Evolutionary conservation across 257 asterid species (phyloP).

Genomic region (Rhazya stricta): DNA sequence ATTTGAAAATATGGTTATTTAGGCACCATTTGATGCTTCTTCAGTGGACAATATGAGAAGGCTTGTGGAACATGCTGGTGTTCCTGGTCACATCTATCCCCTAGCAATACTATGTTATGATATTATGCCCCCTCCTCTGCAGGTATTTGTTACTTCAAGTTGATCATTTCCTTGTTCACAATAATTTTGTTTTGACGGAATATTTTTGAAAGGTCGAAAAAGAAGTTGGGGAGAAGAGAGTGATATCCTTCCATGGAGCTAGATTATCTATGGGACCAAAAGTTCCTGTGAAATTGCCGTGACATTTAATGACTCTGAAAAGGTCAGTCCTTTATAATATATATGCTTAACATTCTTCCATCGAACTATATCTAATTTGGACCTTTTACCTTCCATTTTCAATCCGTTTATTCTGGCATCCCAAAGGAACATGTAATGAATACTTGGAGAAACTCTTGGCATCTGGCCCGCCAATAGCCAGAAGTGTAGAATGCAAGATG

Average conservation of each 20-base stretch:
- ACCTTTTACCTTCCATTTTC: neutral
- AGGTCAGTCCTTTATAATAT: constrained; percentile 38
- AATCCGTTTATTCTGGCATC: neutral
- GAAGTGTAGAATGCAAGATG: neutral
- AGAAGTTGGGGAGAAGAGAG: constrained; percentile 83
- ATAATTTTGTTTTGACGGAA: constrained; percentile 7
- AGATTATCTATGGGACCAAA: constrained; percentile 69
- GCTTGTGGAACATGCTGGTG: constrained; percentile 72
- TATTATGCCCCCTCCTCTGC: constrained; percentile 75
- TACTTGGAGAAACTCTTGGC: neutral
- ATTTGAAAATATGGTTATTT: constrained; percentile 8
- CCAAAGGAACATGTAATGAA: neutral
- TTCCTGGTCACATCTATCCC: constrained; percentile 72
- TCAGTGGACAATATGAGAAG: constrained; percentile 82
- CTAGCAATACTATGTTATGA: constrained; percentile 61
- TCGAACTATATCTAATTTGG: neutral
- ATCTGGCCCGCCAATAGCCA: neutral
- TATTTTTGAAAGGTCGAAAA: constrained; percentile 61
- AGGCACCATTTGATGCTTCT: constrained; percentile 78
- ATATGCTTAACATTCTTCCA: neutral
- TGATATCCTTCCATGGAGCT: constrained; percentile 71
- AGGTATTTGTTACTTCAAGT: constrained; percentile 37
- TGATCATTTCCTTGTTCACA: constrained; percentile 5
- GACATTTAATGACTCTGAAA: constrained; percentile 51
- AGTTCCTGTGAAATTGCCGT: constrained; percentile 49